Conservation (phyloP, 192 early-diverging fungal species). For the Backusella macrospora region DNA sequence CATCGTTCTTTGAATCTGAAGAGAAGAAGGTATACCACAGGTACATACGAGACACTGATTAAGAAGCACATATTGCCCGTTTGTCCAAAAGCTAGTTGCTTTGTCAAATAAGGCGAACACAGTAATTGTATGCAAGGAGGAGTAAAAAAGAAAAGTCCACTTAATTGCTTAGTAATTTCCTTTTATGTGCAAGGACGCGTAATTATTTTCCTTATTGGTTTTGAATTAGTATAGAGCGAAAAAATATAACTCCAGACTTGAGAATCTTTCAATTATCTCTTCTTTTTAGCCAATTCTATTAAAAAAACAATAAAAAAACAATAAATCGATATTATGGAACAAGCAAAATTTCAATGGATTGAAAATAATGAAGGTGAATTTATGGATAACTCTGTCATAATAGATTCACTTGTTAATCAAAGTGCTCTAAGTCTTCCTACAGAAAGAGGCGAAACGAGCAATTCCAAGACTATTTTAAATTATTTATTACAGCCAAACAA, state of each 20-base stretch:
- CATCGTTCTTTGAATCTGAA: too few species aligned
- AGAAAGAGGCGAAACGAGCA: neutral
- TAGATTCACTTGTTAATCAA: slow-evolving; percentile 10
- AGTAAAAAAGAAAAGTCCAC: too few species aligned
- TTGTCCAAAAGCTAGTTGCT: too few species aligned
- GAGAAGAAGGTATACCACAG: too few species aligned
- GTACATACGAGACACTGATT: too few species aligned
- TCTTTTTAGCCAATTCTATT: neutral
- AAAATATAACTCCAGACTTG: neutral
- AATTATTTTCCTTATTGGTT: neutral
- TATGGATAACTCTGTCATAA: neutral
- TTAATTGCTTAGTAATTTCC: neutral
- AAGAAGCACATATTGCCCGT: too few species aligned
- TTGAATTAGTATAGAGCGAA: neutral
- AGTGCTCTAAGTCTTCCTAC: slow-evolving; percentile 5
- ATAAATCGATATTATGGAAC: neutral
- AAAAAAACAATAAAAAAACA: neutral
- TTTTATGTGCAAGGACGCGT: neutral
- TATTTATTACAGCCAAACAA: slow-evolving; percentile 2
- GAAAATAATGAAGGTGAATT: neutral
- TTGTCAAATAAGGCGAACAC: too few species aligned
- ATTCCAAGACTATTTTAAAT: slow-evolving; percentile 5
- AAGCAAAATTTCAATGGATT: neutral
- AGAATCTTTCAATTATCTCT: neutral
- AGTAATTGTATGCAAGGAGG: too few species aligned